Evolutionary conservation across 148 eudicot species (phyloP).

Genomic region (Talinum fruticosum): DNA sequence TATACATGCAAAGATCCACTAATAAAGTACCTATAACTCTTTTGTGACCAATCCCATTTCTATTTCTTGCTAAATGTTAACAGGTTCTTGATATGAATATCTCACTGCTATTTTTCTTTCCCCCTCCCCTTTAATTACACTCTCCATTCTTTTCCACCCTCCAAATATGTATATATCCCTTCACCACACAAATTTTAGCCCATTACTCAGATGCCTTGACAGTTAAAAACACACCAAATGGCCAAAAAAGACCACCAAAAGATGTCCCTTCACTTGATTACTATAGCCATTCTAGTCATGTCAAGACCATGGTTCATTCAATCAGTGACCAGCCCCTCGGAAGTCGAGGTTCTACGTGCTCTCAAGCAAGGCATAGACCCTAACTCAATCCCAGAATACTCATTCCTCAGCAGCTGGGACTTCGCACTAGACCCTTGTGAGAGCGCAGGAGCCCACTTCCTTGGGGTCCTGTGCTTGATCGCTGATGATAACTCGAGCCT

Average conservation of each 20-base stretch:
- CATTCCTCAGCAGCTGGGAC: conserved; percentile 54
- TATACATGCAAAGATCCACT: conserved; percentile 20
- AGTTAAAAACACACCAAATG: background rate
- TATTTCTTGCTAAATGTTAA: conserved; percentile 12
- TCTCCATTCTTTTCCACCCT: conserved; percentile 3
- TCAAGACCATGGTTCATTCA: conserved; percentile 16
- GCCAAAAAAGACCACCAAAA: conserved; percentile 7
- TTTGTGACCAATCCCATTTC: background rate
- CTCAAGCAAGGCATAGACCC: conserved; percentile 54
- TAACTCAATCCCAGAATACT: conserved; percentile 43
- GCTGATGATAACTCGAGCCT: conserved; percentile 44
- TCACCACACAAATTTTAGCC: background rate
- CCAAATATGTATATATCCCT: conserved; percentile 10
- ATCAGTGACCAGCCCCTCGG: conserved; percentile 39
- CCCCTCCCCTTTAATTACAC: background rate
- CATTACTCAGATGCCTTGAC: background rate
- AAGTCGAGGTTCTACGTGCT: conserved; percentile 49
- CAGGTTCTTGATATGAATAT: conserved; percentile 30
- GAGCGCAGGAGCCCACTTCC: conserved; percentile 48
- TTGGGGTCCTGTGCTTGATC: conserved; percentile 53
- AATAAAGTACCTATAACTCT: conserved; percentile 4
- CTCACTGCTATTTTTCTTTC: conserved; percentile 11
- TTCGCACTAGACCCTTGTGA: conserved; percentile 67
- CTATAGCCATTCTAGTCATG: conserved; percentile 4
- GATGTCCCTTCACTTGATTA: conserved; percentile 15